Conservation (phyloP, 2,329 filamentous ascomycete species). For the Claviceps purpurea region DNA sequence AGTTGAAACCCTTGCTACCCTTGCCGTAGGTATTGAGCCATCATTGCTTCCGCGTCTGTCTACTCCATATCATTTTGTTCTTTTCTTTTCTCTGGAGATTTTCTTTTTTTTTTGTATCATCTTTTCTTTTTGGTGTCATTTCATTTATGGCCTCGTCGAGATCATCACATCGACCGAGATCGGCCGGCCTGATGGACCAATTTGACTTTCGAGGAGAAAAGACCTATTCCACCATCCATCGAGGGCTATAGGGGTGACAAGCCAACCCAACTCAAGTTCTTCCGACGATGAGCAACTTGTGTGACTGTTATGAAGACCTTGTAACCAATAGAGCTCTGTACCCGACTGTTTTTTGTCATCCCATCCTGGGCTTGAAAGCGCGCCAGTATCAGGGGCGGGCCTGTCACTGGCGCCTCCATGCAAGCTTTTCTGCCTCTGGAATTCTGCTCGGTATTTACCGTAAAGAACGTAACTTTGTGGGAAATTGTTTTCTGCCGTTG, state of each 20-base stretch:
- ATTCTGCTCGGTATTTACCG: not conserved
- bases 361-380: too few species aligned
- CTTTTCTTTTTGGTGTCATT: too few species aligned
- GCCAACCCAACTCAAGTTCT: not conserved
- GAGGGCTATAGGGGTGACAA: not conserved
- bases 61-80: too few species aligned
- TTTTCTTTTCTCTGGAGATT: too few species aligned
- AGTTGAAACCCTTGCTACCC: too few species aligned
- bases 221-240: not conserved
- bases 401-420: not conserved
- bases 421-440: not conserved
- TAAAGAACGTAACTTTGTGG: not conserved
- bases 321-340: too few species aligned
- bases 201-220: not conserved
- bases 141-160: too few species aligned
- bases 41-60: too few species aligned
- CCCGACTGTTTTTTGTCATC: too few species aligned
- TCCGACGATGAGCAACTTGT: not conserved
- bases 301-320: not conserved
- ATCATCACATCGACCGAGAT: not conserved
- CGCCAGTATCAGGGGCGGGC: too few species aligned
- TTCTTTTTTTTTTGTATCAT: too few species aligned
- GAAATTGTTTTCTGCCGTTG: not conserved
- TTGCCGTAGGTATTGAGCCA: too few species aligned
- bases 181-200: not conserved